A percentile compares a stretch with the other conserved stretches of the same genome.
These are phyloP conservation scores for Xerocomus amazonicus DNA, from an alignment of 1,284 basidiomycete genomes.

Conservation along the genomic window DNA sequence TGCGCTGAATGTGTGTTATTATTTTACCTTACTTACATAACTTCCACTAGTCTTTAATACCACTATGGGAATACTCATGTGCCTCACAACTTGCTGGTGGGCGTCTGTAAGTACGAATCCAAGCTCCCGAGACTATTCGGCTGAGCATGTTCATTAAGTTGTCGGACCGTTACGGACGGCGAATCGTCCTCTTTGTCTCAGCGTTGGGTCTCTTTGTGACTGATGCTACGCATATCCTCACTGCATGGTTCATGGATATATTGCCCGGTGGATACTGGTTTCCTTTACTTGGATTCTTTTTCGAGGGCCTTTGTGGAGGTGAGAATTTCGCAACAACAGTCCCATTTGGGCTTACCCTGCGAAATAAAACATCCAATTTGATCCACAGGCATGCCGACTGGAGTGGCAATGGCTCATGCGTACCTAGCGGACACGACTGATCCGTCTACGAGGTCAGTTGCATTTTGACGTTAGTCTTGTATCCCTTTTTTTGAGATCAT, in stretches of 20 bases:
- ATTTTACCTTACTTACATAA: slow-evolving; percentile 5
- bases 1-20: neutral
- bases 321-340: slow-evolving; percentile 20
- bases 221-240: slow-evolving; percentile 67
- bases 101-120: slow-evolving; percentile 47
- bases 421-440: slow-evolving; percentile 31
- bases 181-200: slow-evolving; percentile 59
- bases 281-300: slow-evolving; percentile 65
- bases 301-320: slow-evolving; percentile 83
- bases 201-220: slow-evolving; percentile 61
- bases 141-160: slow-evolving; percentile 40
- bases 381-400: slow-evolving; percentile 21
- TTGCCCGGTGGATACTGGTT: slow-evolving; percentile 83
- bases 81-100: slow-evolving; percentile 84
- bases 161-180: slow-evolving; percentile 79
- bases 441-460: slow-evolving; percentile 24
- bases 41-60: slow-evolving; percentile 51
- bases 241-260: slow-evolving; percentile 53
- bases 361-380: neutral
- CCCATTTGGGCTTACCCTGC: neutral
- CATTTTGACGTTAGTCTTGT: neutral
- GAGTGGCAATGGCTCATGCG: slow-evolving; percentile 17
- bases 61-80: slow-evolving; percentile 67
- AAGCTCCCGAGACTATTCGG: neutral
- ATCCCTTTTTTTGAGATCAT: neutral